Base-by-base conservation (phyloP, 768 basidiomycete species). In the Scleroderma citrinum region DNA sequence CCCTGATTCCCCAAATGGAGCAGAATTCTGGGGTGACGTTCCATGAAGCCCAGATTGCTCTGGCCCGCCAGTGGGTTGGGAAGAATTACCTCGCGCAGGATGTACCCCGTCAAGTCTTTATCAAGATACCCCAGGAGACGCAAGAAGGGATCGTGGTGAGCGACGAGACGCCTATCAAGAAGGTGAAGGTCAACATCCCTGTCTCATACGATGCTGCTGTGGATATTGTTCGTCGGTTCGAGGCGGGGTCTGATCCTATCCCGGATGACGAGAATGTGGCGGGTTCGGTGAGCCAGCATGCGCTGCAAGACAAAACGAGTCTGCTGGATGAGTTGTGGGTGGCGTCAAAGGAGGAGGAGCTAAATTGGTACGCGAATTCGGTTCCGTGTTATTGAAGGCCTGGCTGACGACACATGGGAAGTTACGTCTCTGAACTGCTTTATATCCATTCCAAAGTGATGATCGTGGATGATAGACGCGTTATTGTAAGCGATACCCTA, bases 381-480 rank as follows among this genome's bases (percentile, higher is more conserved):
- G 7, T 42, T 32, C 26, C 26, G 37, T 17, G 19, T 19, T 37
- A 52, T 24, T 36, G 14, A 23, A 59, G 49, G 48, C 50, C 48
- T 23, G 37, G 46, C 44, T 14, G 42, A n/a, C 34, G 34, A n/a
- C n/a, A 40, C 44, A 47, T 37, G 11, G n/a, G 23, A 53, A 86
- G 86, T 46, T 91, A 89, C 66, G 80, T 89, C 17, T 82, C 84
- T n/a, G 85, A 90, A 67, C 53, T 87, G 56, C 67, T 86, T 19
- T 92, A 92, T 57, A 91, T 92, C 50, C 90, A 92, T 63, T 82
- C 80, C 20, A 92, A 92, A 71, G 64, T 95, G 21, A 95, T 96
- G 93, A 89, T 95, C 46, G 90, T 96, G 31, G 94, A 96, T 60
- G 94, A 97, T 61, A 76, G 81, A 29, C 76, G 84, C 31, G 92